Evolutionary conservation across 1,284 basidiomycete species (phyloP).

Genomic region (Ustilago curta): DNA sequence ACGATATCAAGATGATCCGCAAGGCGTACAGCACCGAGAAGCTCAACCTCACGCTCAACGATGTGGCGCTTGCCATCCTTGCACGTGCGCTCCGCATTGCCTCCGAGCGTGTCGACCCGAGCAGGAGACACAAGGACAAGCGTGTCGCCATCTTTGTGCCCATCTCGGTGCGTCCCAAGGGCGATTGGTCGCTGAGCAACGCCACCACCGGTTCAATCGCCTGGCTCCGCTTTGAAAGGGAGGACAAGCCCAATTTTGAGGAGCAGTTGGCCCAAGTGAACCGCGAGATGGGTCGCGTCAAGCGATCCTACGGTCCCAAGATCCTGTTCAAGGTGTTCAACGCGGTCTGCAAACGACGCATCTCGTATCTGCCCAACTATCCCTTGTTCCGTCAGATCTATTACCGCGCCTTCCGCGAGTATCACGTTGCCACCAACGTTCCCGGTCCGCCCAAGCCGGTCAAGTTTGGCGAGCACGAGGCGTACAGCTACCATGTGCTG

Average conservation of each 20-base stretch:
- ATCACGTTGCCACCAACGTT: slow-evolving; percentile 67
- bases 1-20: slow-evolving; percentile 66
- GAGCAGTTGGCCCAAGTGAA: slow-evolving; percentile 60
- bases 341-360: slow-evolving; percentile 48
- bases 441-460: slow-evolving; percentile 66
- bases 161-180: slow-evolving; percentile 62
- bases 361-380: slow-evolving; percentile 64
- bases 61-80: slow-evolving; percentile 66
- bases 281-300: slow-evolving; percentile 66
- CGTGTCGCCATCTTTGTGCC: slow-evolving; percentile 68
- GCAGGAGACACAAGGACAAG: slow-evolving; percentile 57
- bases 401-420: slow-evolving; percentile 65
- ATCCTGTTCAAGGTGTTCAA: slow-evolving; percentile 62
- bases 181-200: slow-evolving; percentile 66
- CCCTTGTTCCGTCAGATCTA: slow-evolving; percentile 58
- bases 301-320: slow-evolving; percentile 61
- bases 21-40: slow-evolving; percentile 60
- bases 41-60: slow-evolving; percentile 64
- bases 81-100: slow-evolving; percentile 63
- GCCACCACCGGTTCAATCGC: slow-evolving; percentile 65
- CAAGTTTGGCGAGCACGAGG: slow-evolving; percentile 65
- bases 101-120: slow-evolving; percentile 52
- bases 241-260: slow-evolving; percentile 49
- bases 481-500: slow-evolving; percentile 67
- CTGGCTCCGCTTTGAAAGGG: slow-evolving; percentile 64